Evolutionary conservation across 257 asterid species (phyloP), one percentile per base, ranked within the genome.

Genomic region (Solanum chilense): DNA sequence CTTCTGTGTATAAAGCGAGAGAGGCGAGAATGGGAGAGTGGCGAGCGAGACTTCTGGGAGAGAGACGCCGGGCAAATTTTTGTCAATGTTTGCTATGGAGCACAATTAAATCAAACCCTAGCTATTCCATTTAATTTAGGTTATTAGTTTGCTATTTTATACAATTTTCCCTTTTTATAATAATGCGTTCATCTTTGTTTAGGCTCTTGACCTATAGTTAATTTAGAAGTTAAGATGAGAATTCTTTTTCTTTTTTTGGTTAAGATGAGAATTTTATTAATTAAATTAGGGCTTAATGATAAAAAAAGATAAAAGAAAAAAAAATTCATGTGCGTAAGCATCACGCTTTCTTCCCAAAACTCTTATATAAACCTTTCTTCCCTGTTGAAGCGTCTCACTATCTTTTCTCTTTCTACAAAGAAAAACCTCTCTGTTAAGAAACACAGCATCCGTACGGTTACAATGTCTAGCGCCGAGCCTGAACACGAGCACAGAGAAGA

Each of bases 401-500:
- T 62, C 20, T 68, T 58, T 15, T 77, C 41, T 70, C 44, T 68
- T 84, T 44, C 16, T 23, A 20, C 12, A 15, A 13, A 49, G 2
- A 49, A 52, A 18, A 71, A 21, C 66, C 84, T 35, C 82, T 52
- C 10, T 42, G 4, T 5, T 9, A n/a, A 85, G 56, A 56, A 1
- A 64, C 62, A 68, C 77, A 66, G 31, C 25, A 49, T 3, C 23
- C 58, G 41, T 73, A 20, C 64, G 2, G 42, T 31, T 33, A 29
- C 86, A 70, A 92, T 92, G 94, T 91, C 93, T 5, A 92, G 89
- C 88, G 91, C 78, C 60, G 91, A 89, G 41, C 90, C 92, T 20
- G 83, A 87, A 85, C 92, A 86, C 29, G 89, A 90, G 88, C 94
- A 83, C 90, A 84, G 86, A 70, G 93, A 89, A 76, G 93, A 89